Conservation (phyloP, 768 basidiomycete genomes). For the Amanita inopinata region DNA sequence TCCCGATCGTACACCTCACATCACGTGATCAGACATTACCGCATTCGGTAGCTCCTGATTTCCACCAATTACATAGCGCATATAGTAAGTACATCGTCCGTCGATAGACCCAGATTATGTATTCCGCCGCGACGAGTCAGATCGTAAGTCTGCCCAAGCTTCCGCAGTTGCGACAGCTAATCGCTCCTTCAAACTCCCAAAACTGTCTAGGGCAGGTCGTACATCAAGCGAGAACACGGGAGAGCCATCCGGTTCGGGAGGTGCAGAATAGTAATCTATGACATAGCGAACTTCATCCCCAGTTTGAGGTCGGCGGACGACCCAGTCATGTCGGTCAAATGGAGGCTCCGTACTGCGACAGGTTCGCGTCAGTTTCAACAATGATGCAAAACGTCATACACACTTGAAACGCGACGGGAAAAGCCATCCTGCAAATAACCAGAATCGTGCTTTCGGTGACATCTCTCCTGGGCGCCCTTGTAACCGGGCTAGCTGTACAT, state of each 20-base stretch:
- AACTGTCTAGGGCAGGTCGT: slow-evolving; percentile 84
- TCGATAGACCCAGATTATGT: neutral
- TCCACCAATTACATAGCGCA: neutral
- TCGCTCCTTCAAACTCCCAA: slow-evolving; percentile 66
- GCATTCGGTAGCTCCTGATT: too few relatives aligned
- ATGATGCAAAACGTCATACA: slow-evolving; percentile 18
- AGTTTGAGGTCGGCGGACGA: slow-evolving; percentile 71
- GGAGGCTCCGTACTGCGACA: slow-evolving; percentile 72
- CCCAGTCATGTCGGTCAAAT: slow-evolving; percentile 98
- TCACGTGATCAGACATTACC: neutral
- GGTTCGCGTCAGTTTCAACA: slow-evolving; percentile 1
- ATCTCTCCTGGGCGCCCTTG: slow-evolving; percentile 87
- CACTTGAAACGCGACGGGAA: slow-evolving; percentile 88
- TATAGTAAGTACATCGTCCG: neutral
- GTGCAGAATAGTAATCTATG: slow-evolving; percentile 97
- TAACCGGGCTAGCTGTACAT: slow-evolving; percentile 73
- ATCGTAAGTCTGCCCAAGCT: slow-evolving; percentile 40
- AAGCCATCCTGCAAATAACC: slow-evolving; percentile 80
- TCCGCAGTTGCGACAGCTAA: slow-evolving; percentile 62
- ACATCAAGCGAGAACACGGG: slow-evolving; percentile 96
- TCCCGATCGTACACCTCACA: neutral
- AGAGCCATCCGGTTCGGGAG: slow-evolving; percentile 79
- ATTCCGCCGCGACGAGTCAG: neutral
- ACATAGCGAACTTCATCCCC: slow-evolving; percentile 89
- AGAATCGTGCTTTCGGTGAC: slow-evolving; percentile 88